phyloP scores from a whole-genome alignment of 805 yeast species.

The Candida coleopterorum region DNA sequence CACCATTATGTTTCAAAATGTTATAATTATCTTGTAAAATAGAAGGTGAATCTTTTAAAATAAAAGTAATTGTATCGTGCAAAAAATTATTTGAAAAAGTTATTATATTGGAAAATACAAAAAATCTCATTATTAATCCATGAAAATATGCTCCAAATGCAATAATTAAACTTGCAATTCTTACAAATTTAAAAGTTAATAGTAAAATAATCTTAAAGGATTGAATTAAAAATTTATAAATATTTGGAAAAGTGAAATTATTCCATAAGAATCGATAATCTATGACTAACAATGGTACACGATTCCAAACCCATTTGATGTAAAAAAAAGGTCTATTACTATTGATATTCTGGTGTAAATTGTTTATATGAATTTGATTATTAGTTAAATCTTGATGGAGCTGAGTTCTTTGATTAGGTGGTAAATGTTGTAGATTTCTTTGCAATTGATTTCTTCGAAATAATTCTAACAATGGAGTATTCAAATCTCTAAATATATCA shows the following conservation, averaged over 20 bases:
- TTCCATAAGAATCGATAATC: constrained; percentile 15
- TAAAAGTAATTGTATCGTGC: constrained; percentile 24
- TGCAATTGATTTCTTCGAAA: constrained; percentile 14
- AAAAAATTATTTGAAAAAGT: constrained; percentile 27
- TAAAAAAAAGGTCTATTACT: constrained; percentile 6
- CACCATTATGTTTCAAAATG: constrained; percentile 9
- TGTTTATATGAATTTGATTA: background rate
- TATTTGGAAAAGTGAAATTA: constrained; percentile 9
- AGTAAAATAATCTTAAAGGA: constrained; percentile 6
- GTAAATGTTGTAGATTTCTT: constrained; percentile 12
- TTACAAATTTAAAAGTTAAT: constrained; percentile 9
- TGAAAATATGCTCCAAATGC: constrained; percentile 16
- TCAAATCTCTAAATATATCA: constrained; percentile 20
- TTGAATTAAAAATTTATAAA: constrained; percentile 2
- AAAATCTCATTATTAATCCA: constrained; percentile 15
- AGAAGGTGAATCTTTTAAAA: constrained; percentile 15
- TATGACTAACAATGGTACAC: constrained; percentile 18
- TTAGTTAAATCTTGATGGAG: constrained; percentile 4
- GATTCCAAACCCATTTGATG: constrained; percentile 14
- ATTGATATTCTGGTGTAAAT: background rate
- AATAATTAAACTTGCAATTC: constrained; percentile 14
- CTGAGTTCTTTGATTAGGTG: constrained; percentile 8
- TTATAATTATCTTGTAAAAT: constrained; percentile 12
- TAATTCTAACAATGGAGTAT: constrained; percentile 16
- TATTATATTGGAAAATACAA: constrained; percentile 22